phyloP scores from a whole-genome alignment of 768 basidiomycete species.

The Paxillus rubicundulus region DNA sequence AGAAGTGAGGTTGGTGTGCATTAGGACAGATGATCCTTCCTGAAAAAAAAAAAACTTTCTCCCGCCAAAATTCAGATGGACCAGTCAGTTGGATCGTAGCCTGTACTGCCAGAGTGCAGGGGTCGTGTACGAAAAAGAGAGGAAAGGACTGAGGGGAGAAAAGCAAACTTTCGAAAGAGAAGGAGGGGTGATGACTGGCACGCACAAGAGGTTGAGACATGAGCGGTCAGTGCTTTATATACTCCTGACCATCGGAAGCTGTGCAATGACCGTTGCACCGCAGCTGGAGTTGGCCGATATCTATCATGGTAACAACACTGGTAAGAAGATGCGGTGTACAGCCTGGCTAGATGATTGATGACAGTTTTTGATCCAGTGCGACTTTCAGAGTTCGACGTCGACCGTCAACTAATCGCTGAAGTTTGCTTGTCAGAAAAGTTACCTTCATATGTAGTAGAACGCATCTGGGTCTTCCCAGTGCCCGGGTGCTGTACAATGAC shows the following conservation, averaged over 20 bases:
- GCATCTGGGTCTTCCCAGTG: too few relatives aligned
- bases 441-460: too few relatives aligned
- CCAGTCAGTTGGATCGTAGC: background rate
- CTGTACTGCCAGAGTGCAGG: slow-evolving; percentile 11
- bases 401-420: background rate
- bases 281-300: background rate
- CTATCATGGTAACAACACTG: background rate
- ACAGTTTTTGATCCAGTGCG: background rate
- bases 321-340: background rate
- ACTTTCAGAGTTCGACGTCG: background rate
- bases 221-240: background rate
- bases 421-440: too few relatives aligned
- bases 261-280: background rate
- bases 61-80: background rate
- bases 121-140: background rate
- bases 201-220: background rate
- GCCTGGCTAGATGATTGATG: background rate
- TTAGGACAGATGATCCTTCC: background rate
- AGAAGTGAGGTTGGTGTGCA: background rate
- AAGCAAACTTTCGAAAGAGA: background rate
- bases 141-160: background rate
- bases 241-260: background rate
- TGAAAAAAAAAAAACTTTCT: background rate
- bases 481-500: too few relatives aligned
- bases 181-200: slow-evolving; percentile 5